Evolutionary conservation across 1,284 basidiomycete genomes (phyloP).

Genomic region (Apiotrichum brassicae): DNA sequence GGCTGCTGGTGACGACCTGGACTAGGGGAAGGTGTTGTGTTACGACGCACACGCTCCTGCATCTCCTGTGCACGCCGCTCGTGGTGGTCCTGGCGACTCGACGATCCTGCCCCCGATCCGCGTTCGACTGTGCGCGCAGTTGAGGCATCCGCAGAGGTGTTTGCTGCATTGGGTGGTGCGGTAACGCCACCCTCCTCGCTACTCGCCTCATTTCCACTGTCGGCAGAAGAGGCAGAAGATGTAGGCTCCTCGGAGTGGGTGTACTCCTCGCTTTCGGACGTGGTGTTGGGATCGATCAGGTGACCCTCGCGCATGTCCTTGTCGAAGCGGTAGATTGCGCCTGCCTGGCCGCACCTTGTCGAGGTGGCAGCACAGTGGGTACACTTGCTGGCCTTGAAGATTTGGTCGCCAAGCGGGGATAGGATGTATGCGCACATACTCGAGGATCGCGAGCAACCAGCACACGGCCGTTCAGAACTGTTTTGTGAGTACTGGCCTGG

Average conservation of each 20-base stretch:
- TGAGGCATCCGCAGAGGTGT: background rate
- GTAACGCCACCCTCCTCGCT: background rate
- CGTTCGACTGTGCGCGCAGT: too few relatives aligned
- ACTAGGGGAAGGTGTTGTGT: too few relatives aligned
- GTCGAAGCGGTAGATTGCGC: conserved; percentile 4
- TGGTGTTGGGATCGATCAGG: background rate
- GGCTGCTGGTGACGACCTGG: too few relatives aligned
- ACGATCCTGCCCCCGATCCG: too few relatives aligned
- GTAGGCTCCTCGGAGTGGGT: background rate
- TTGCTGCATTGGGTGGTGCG: background rate
- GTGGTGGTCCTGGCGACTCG: background rate
- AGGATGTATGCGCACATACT: background rate
- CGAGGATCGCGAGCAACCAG: background rate
- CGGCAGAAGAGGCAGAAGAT: background rate
- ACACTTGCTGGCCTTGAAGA: conserved; percentile 1
- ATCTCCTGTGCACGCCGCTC: too few relatives aligned
- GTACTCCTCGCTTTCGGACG: background rate
- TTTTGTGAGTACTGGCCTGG: background rate
- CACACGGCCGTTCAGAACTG: conserved; percentile 1
- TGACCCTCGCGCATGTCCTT: background rate
- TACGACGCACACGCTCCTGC: too few relatives aligned
- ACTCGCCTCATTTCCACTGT: background rate
- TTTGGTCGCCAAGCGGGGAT: background rate
- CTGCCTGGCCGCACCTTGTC: background rate
- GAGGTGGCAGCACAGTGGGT: background rate